Evolutionary conservation across 176 grass and related monocot genomes (phyloP).

Genomic region (Urochloa ruziziensis): DNA sequence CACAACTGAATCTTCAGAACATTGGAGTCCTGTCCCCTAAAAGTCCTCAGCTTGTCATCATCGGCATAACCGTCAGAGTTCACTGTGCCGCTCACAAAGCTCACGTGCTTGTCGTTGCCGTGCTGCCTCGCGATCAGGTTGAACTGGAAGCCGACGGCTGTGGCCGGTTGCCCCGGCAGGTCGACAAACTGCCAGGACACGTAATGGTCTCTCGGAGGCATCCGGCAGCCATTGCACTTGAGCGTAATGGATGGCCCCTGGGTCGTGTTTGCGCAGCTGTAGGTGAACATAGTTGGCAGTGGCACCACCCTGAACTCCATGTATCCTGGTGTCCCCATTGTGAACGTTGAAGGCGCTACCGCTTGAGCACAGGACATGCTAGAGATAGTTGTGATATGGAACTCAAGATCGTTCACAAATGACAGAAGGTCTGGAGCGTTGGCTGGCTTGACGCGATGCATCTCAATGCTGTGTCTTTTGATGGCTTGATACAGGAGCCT

Average conservation of each 20-base stretch:
- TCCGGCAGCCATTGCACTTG: slow-evolving; percentile 64
- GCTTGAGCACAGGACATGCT: slow-evolving; percentile 82
- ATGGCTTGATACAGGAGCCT: slow-evolving; percentile 90
- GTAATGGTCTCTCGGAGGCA: slow-evolving; percentile 73
- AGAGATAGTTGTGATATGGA: slow-evolving; percentile 80
- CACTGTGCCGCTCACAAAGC: slow-evolving; percentile 72
- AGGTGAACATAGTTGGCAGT: slow-evolving; percentile 44
- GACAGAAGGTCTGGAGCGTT: slow-evolving; percentile 79
- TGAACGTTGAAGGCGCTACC: slow-evolving; percentile 23
- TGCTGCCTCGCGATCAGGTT: slow-evolving; percentile 67
- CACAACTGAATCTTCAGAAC: slow-evolving; percentile 91
- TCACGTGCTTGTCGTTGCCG: slow-evolving; percentile 51
- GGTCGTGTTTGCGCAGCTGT: slow-evolving; percentile 75
- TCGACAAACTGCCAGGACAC: slow-evolving; percentile 95
- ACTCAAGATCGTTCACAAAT: slow-evolving; percentile 84
- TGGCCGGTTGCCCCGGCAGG: slow-evolving; percentile 45
- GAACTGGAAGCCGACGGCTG: slow-evolving; percentile 79
- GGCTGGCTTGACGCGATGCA: slow-evolving; percentile 85
- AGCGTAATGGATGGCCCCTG: slow-evolving; percentile 70
- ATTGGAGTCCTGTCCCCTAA: slow-evolving; percentile 73
- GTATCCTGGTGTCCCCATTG: slow-evolving; percentile 65
- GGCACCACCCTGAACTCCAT: slow-evolving; percentile 77
- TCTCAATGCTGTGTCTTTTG: slow-evolving; percentile 63
- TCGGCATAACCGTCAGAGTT: slow-evolving; percentile 57
- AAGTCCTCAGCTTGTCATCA: slow-evolving; percentile 57